phyloP scores from a whole-genome alignment of 345 rosid genomes.

The Eutrema yunnanense region DNA sequence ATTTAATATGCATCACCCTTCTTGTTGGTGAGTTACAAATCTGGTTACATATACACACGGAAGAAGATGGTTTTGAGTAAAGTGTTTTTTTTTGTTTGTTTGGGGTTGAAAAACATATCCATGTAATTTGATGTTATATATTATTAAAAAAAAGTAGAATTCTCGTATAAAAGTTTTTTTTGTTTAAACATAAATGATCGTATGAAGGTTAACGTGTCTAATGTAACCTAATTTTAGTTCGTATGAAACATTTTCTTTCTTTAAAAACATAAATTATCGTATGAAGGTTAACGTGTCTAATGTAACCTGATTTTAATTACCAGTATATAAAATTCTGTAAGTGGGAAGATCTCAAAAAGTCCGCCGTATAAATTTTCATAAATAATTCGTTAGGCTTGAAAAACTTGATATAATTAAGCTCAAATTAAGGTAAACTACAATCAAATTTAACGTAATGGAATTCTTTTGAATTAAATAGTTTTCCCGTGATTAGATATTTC shows the following conservation, averaged over 20 bases:
- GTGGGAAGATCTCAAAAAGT: neutral
- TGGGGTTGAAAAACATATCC: too few species aligned
- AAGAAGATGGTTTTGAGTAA: too few species aligned
- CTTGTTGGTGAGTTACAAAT: too few species aligned
- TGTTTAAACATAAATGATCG: neutral
- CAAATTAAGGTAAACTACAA: conserved; percentile 14
- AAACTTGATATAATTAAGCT: conserved; percentile 9
- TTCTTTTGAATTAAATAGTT: neutral
- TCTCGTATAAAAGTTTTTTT: too few species aligned
- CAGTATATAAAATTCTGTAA: neutral
- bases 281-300: neutral
- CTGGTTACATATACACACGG: too few species aligned
- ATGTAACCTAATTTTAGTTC: neutral
- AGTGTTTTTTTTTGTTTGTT: too few species aligned
- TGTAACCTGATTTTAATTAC: too few species aligned
- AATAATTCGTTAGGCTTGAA: conserved; percentile 3
- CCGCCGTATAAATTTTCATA: neutral
- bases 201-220: neutral
- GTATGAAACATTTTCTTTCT: too few species aligned
- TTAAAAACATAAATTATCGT: neutral
- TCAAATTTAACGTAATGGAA: neutral
- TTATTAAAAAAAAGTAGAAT: too few species aligned
- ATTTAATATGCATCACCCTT: too few species aligned
- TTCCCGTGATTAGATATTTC: neutral
- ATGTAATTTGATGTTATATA: too few species aligned